Evolutionary conservation across 169 alveolate species (phyloP).

Genomic region (Amoebophrya sp.): DNA sequence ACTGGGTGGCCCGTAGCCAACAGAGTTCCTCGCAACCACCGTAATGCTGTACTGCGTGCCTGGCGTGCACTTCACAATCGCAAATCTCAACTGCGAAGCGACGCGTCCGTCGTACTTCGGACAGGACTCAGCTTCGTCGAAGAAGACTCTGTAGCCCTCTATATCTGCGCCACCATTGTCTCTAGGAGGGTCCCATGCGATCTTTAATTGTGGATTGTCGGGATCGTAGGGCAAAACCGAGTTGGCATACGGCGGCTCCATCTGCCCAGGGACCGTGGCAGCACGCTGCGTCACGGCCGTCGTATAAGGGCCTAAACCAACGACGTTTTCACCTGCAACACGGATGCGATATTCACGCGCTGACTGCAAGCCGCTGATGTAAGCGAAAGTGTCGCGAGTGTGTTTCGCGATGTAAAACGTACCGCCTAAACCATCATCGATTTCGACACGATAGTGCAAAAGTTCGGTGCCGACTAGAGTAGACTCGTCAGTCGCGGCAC

Average conservation of each 20-base stretch:
- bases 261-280: neutral
- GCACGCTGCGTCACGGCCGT: neutral
- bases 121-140: neutral
- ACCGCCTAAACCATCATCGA: constrained; percentile 14
- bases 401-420: neutral
- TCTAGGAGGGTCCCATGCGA: neutral
- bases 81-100: neutral
- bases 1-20: constrained; percentile 2
- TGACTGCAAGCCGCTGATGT: neutral
- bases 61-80: neutral
- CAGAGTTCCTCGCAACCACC: constrained; percentile 28
- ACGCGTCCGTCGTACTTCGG: constrained; percentile 20
- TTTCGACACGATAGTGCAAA: neutral
- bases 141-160: constrained; percentile 29
- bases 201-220: neutral
- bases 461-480: neutral
- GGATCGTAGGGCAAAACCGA: neutral
- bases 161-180: constrained; percentile 24
- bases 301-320: neutral
- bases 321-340: neutral
- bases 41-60: neutral
- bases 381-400: neutral
- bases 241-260: neutral
- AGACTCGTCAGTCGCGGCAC: neutral
- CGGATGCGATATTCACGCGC: neutral